Evolutionary conservation across 148 eudicot genomes (phyloP), one percentile per base, ranked within the genome.

Genomic region (Spergularia marina): DNA sequence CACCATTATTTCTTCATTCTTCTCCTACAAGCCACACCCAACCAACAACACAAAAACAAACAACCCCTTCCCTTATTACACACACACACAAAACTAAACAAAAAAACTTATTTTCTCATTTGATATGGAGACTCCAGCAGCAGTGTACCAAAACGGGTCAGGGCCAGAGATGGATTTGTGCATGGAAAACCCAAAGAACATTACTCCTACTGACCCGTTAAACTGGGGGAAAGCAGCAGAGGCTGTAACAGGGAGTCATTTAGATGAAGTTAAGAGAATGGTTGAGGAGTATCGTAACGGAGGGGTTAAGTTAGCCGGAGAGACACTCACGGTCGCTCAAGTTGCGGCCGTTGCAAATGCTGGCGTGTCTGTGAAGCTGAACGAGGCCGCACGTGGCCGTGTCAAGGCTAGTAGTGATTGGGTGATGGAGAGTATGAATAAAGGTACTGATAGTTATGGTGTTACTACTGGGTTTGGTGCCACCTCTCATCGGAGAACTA

Each of bases 401-500:
- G 97, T 92, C 0, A 88, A 88, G 79, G 95, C 95, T 2, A 92
- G 97, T 30, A 92, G 97, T 69, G 94, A 92, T 18, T 92, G 97
- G 97, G 97, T 92, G 1, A 88, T 92, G 97, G 95, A 92, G 2
- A 90, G 95, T 15, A 87, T 92, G 97, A 70, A 62, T 1, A 90
- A 87, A 59, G 97, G 95, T n/a, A 92, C 92, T 7, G 97, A 92
- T 65, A 90, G 90, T 57, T 90, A 90, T 76, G 97, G 97, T 70
- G 91, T 90, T 4, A 90, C 98, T 5, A 87, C 96, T 70, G 93
- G 98, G 0, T 93, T 90, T 77, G 98, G 98, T 68, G 93, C 98
- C 16, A 93, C 98, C 13, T 90, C 98, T 4, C 95, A 92, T 34
- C 79, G 98, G 71, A 79, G 98, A 44, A 92, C 98, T 18, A 92